These are phyloP conservation scores for Beauveria bassiana DNA, from an alignment of 2,329 filamentous ascomycete genomes.

Conservation along the genomic window DNA sequence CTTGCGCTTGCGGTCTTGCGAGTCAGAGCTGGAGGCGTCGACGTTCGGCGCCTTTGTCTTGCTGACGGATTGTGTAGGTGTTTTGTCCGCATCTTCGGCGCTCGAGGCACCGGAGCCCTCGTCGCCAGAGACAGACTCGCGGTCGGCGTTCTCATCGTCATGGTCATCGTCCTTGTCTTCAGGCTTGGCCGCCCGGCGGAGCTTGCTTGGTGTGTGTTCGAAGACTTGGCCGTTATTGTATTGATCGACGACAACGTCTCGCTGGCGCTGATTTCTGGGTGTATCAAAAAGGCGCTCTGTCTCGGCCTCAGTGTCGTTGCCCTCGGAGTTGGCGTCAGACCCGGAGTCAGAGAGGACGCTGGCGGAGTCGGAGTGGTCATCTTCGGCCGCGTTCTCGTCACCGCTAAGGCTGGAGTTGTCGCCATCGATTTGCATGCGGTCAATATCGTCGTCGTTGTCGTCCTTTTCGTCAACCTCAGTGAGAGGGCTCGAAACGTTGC, in stretches of 20 bases:
- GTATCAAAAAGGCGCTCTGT: conserved; percentile 89
- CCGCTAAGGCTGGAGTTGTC: conserved; percentile 22
- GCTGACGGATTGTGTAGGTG: conserved; percentile 27
- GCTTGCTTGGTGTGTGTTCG: conserved; percentile 69
- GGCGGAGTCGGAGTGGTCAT: conserved; percentile 36
- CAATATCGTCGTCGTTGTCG: conserved; percentile 59
- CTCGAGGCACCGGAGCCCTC: conserved; percentile 32
- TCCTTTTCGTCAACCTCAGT: conserved; percentile 85
- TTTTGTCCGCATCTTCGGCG: conserved; percentile 28
- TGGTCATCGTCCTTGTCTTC: conserved; percentile 29
- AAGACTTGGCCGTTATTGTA: conserved; percentile 47
- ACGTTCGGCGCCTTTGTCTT: conserved; percentile 18
- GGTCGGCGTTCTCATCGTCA: conserved; percentile 20
- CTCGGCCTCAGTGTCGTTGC: conserved; percentile 75
- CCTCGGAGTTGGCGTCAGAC: conserved; percentile 31
- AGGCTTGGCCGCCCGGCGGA: conserved; percentile 43
- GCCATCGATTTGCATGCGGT: conserved; percentile 44
- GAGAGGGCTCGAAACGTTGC: conserved; percentile 78
- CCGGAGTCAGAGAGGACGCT: conserved; percentile 50
- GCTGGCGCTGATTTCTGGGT: conserved; percentile 59
- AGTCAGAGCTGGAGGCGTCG: conserved; percentile 16
- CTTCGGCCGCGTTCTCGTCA: conserved; percentile 18
- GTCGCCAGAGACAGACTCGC: conserved; percentile 32
- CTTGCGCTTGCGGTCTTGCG: conserved; percentile 41
- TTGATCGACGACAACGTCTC: conserved; percentile 52